Percentiles rank a stretch among this genome's conserved stretches.
Evolutionary conservation across 441 rosid genomes (phyloP).

Genomic region (Raphanus hybrid): DNA sequence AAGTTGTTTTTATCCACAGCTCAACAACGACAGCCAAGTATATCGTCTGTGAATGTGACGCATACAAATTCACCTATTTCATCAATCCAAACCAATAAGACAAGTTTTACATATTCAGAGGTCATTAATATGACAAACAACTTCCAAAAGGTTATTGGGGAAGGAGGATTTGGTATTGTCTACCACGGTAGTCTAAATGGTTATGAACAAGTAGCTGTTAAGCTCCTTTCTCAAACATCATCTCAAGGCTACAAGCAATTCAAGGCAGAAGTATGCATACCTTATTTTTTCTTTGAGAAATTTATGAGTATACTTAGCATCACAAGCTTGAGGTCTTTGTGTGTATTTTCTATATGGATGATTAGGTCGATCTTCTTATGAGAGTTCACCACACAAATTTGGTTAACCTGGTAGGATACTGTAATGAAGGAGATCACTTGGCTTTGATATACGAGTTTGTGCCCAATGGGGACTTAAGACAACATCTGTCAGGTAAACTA

Average conservation of each 20-base stretch:
- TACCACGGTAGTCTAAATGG: slow-evolving; percentile 32
- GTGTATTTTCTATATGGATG: not conserved
- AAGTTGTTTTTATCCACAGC: not conserved
- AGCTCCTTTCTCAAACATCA: slow-evolving; percentile 32
- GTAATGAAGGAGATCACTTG: slow-evolving; percentile 2
- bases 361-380: slow-evolving; percentile 43
- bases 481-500: not conserved
- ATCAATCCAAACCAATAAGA: slow-evolving; percentile 18
- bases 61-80: slow-evolving; percentile 9
- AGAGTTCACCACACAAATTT: slow-evolving; percentile 46
- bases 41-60: not conserved
- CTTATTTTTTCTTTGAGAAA: not conserved
- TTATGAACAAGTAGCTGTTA: slow-evolving; percentile 33
- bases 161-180: slow-evolving; percentile 35
- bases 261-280: slow-evolving; percentile 31
- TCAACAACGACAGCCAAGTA: not conserved
- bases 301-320: not conserved
- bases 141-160: slow-evolving; percentile 30
- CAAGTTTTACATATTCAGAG: slow-evolving; percentile 24
- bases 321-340: not conserved
- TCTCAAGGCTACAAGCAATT: slow-evolving; percentile 36
- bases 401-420: slow-evolving; percentile 42
- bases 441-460: too few relatives aligned
- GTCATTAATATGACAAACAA: slow-evolving; percentile 37
- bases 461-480: too few relatives aligned